A percentile compares a stretch with the other conserved stretches of the same genome.
phyloP scores from a whole-genome alignment of 1,284 basidiomycete genomes.

The Ganoderma sinense region DNA sequence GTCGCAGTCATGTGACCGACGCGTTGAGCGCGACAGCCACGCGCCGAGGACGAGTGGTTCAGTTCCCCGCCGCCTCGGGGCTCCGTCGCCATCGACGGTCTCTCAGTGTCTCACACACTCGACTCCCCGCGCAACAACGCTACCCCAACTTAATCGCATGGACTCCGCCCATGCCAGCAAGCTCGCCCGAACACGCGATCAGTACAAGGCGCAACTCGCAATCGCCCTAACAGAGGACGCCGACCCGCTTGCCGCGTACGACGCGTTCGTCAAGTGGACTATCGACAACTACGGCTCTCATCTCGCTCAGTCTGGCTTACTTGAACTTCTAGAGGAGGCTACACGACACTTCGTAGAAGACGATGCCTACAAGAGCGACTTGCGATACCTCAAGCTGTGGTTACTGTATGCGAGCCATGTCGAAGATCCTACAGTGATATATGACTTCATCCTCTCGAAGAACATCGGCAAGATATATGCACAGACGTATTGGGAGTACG shows the following conservation, averaged over 20 bases:
- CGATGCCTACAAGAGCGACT: constrained; percentile 83
- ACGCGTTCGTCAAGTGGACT: constrained; percentile 77
- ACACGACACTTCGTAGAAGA: constrained; percentile 85
- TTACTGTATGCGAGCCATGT: constrained; percentile 86
- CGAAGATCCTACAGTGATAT: constrained; percentile 75
- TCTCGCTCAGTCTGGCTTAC: constrained; percentile 63
- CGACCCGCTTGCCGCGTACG: constrained; percentile 71
- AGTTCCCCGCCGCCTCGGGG: constrained; percentile 10
- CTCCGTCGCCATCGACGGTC: constrained; percentile 4
- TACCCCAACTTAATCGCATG: constrained; percentile 12
- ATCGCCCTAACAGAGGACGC: constrained; percentile 65
- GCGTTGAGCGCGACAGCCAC: constrained; percentile 29
- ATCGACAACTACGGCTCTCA: constrained; percentile 58
- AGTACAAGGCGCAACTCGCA: constrained; percentile 44
- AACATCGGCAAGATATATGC: constrained; percentile 87
- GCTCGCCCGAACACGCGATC: constrained; percentile 44
- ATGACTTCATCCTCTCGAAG: constrained; percentile 84
- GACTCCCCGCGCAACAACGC: not conserved
- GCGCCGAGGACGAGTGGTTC: constrained; percentile 20
- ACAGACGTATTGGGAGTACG: constrained; percentile 91
- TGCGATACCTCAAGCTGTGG: constrained; percentile 92
- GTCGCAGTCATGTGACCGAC: constrained; percentile 29
- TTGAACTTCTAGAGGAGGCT: constrained; percentile 77
- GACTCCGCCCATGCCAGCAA: constrained; percentile 24
- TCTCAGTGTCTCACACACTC: not conserved